phyloP scores from a whole-genome alignment of 2,329 filamentous ascomycete genomes.

The Exutisphaerella laricina region DNA sequence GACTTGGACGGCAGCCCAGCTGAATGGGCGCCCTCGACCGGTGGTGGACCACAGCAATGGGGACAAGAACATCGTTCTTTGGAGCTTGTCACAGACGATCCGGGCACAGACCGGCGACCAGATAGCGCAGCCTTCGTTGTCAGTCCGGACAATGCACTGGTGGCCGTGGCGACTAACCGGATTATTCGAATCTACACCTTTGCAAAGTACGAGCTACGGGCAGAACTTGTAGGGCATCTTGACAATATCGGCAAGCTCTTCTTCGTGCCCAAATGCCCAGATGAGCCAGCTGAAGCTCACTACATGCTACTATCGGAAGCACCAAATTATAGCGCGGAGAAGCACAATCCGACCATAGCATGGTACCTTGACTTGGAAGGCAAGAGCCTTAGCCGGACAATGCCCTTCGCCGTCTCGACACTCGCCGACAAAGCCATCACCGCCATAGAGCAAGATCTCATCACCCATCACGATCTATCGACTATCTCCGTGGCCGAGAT shows the following conservation, averaged over 20 bases:
- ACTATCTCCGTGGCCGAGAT: constrained; percentile 6
- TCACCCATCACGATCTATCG: constrained; percentile 11
- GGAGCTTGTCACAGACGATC: constrained; percentile 2
- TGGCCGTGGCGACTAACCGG: constrained; percentile 4
- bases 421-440: constrained; percentile 12
- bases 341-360: constrained; percentile 4
- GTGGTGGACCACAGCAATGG: constrained; percentile 10
- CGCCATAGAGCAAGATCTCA: constrained; percentile 12
- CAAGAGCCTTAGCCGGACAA: constrained; percentile 3
- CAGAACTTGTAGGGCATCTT: constrained; percentile 9
- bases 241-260: constrained; percentile 5
- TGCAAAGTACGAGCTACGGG: constrained; percentile 3
- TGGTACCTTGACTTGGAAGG: constrained; percentile 15
- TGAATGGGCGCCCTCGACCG: constrained; percentile 7
- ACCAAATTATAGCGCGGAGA: not conserved
- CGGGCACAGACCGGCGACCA: not conserved
- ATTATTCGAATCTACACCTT: constrained; percentile 6
- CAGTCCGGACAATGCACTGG: constrained; percentile 1
- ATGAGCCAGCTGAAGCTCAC: constrained; percentile 1
- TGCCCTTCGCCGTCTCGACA: constrained; percentile 12
- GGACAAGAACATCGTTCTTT: constrained; percentile 6
- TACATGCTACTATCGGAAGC: constrained; percentile 13
- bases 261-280: constrained; percentile 3
- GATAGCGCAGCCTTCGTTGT: constrained; percentile 5
- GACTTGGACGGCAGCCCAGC: constrained; percentile 5